Percentiles rank a stretch among this genome's conserved stretches.
Conservation (phyloP, 164 flowering plant genomes). For the Berberis thunbergii region DNA sequence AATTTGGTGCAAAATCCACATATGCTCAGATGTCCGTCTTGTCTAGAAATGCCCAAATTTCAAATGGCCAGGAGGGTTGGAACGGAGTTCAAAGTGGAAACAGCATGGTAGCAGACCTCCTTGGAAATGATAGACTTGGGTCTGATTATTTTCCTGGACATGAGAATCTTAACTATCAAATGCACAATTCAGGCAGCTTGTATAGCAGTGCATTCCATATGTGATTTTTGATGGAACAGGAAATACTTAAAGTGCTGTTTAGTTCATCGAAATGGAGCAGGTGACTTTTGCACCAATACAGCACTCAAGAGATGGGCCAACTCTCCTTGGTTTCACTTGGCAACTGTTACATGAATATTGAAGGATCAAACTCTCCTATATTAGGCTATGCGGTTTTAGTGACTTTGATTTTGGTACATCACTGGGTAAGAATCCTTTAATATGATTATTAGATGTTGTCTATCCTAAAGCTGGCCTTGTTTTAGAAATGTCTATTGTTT, state of each 20-base stretch:
- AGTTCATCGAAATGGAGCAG: too few relatives aligned
- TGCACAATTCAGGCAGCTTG: conserved; percentile 52
- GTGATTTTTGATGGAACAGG: conserved; percentile 58
- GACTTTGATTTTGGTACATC: too few relatives aligned
- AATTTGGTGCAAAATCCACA: conserved; percentile 49
- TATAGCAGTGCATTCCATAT: conserved; percentile 72
- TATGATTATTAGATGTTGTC: too few relatives aligned
- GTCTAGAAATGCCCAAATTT: conserved; percentile 38
- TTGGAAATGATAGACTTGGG: conserved; percentile 60
- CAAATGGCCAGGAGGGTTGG: conserved; percentile 78
- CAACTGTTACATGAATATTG: neutral
- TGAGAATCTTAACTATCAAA: conserved; percentile 49
- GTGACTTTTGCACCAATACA: too few relatives aligned
- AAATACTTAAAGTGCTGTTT: conserved; percentile 6
- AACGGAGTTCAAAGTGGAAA: conserved; percentile 46
- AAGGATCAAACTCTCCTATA: neutral
- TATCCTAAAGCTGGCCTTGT: too few relatives aligned
- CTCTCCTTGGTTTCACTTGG: neutral
- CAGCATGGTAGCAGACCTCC: conserved; percentile 42
- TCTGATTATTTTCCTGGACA: conserved; percentile 38
- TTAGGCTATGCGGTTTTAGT: neutral
- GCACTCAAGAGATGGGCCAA: neutral
- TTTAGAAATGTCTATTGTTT: too few relatives aligned
- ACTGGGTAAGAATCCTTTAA: too few relatives aligned
- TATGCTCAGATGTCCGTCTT: conserved; percentile 46